Evolutionary conservation across 1,284 basidiomycete species (phyloP), one percentile per base, ranked within the genome.

Genomic region (Ganoderma lingzhi): DNA sequence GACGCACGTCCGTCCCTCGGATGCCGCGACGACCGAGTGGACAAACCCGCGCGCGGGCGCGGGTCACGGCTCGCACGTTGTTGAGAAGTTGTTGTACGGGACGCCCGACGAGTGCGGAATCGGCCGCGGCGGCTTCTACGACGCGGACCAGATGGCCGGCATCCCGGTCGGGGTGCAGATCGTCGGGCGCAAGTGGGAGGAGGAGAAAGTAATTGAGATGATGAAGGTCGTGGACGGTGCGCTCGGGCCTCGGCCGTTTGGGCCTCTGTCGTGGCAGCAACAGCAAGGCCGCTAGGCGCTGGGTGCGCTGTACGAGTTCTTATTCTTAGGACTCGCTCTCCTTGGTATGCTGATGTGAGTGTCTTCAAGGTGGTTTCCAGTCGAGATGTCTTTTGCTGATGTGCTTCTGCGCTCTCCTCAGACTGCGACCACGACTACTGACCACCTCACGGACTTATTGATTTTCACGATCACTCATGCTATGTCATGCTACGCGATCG

Each of bases 161-260:
- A 85, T 98, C 78, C 95, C 96, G 0, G 87, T 97, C 0, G 92
- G 89, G 0, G 86, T 98, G 48, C 96, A 97, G 81, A 77, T 97
- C 32, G 90, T 93, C 0, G 93, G 93, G 0, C 87, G 84, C 76
- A 87, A 84, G 71, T 95, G 90, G 87, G 92, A 96, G 75, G 96
- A 97, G 64, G 96, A 97, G 82, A 95, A 94, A 80, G 90, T 96
- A 2, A 76, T 97, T 62, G 88, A 82, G 32, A 87, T 96, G 81
- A 96, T 97, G 95, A 83, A 85, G 71, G 81, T 96, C n/a, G 82
- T 97, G 6, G 94, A 96, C 70, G 78, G 83, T 10, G 90, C 89
- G 1, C 69, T 72, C 6, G 70, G 73, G 17, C 63, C 69, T 48
- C 60, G 70, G 19, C 64, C 45, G 5, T 74, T 80, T 94, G 61